phyloP scores from a whole-genome alignment of 1,284 basidiomycete genomes.

The Vanrija pseudolonga region DNA sequence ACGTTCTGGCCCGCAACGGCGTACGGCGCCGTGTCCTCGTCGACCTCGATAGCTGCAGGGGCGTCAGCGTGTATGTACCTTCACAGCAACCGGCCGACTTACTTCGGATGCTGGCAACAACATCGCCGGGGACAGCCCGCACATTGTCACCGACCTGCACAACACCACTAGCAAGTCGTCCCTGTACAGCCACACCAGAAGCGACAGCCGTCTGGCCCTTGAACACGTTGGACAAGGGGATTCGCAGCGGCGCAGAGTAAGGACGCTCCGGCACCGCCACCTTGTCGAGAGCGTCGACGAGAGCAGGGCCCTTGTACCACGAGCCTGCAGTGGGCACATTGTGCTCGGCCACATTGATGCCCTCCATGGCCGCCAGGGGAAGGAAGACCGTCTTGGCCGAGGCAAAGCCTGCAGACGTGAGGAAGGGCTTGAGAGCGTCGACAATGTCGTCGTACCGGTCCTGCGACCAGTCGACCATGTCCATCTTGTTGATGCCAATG shows the following conservation, averaged over 20 bases:
- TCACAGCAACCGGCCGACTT: too few relatives aligned
- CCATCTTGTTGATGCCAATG: constrained; percentile 92
- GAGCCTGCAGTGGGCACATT: constrained; percentile 31
- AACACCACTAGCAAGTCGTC: constrained; percentile 81
- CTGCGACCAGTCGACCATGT: constrained; percentile 78
- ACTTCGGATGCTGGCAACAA: constrained; percentile 79
- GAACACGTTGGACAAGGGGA: constrained; percentile 95
- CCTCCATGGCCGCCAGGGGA: constrained; percentile 85
- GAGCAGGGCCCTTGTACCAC: constrained; percentile 85
- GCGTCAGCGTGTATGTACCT: background rate
- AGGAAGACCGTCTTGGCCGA: constrained; percentile 74
- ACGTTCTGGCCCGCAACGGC: constrained; percentile 86
- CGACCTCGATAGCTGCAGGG: constrained; percentile 66
- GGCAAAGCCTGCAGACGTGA: constrained; percentile 81
- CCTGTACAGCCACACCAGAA: constrained; percentile 72
- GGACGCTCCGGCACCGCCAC: constrained; percentile 77
- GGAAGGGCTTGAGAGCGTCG: constrained; percentile 69
- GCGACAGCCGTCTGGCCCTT: constrained; percentile 71
- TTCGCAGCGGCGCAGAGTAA: constrained; percentile 70
- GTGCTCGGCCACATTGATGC: constrained; percentile 65
- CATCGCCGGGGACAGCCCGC: constrained; percentile 86
- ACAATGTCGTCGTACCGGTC: constrained; percentile 83
- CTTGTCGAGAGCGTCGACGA: constrained; percentile 77
- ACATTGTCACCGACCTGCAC: constrained; percentile 88
- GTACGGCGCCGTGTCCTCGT: constrained; percentile 75